Evolutionary conservation across 805 yeast genomes (phyloP), one percentile per base, ranked within the genome.

Genomic region (Alloascoidea africana): DNA sequence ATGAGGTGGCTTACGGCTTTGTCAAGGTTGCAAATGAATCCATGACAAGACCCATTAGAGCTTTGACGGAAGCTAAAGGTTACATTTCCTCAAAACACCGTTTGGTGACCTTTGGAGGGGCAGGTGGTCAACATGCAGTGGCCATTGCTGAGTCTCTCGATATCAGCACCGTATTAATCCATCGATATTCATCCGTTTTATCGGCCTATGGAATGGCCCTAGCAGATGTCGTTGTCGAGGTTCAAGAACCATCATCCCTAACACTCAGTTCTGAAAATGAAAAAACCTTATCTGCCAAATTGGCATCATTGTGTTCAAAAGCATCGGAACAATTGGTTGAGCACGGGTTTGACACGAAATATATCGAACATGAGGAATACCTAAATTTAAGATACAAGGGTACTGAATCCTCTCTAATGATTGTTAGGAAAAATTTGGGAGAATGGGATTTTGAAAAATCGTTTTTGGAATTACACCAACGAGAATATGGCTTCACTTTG

Each of bases 71-170:
- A 52, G 83, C 89, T 2, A 82, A 76, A 50, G 95, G 95, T 3
- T 73, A 75, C 49, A 65, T 70, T 33, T 66, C 75, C 0, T 53
- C 79, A 5, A 60, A 68, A 6, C 94, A 85, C 53, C 60, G 78
- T 41, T 58, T 85, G 41, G 93, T 86, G 1, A 69, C 89, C 2
- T 85, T 85, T 58, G 95, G 95, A 35, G 95, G 95, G 36, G 94
- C 94, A 17, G 95, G 95, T 38, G 95, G 95, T 5, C 95, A 85
- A 56, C 87, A 82, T 55, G 87, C 91, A 2, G 75, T 71, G 36
- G 75, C 81, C 5, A 75, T 85, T 27, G 94, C 94, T 1, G 65
- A 70, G 40, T 65, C 69, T 17, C 62, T 85, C 42, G 86, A 86
- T 5, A 79, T 85, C 36, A 53, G 62, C 8, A 70, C 73, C 18